A percentile compares a stretch with the other conserved stretches of the same genome.
These are phyloP conservation scores for Geotrichum reessii DNA, from an alignment of 1,139 yeast species.

Conservation along the genomic window DNA sequence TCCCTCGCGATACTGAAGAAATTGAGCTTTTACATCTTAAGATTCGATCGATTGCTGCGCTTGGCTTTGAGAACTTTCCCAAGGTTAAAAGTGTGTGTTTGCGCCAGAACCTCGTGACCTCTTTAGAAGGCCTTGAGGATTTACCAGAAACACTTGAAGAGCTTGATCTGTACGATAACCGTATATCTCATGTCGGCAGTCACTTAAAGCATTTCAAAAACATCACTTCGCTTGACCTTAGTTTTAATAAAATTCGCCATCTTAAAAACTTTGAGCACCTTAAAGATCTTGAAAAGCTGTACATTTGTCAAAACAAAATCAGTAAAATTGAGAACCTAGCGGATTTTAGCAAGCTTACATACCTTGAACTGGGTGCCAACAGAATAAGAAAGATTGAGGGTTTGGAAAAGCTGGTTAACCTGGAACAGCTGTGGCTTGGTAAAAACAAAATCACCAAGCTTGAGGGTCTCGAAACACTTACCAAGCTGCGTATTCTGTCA, in stretches of 20 bases:
- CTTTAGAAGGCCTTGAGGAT: conserved; percentile 63
- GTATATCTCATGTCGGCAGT: conserved; percentile 69
- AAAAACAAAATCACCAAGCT: conserved; percentile 70
- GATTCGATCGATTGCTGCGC: conserved; percentile 59
- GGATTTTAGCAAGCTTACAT: conserved; percentile 52
- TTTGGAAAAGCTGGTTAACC: conserved; percentile 47
- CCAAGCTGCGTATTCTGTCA: conserved; percentile 67
- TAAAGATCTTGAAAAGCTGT: conserved; percentile 58
- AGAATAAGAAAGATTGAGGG: conserved; percentile 58
- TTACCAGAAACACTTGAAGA: conserved; percentile 61
- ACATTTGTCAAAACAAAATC: conserved; percentile 85
- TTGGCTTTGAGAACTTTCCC: conserved; percentile 42
- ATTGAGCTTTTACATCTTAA: conserved; percentile 78
- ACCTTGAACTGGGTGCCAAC: conserved; percentile 91
- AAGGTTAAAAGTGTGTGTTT: conserved; percentile 46
- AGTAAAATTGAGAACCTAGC: conserved; percentile 63
- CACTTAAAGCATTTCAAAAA: conserved; percentile 56
- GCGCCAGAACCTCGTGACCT: conserved; percentile 77
- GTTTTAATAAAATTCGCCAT: conserved; percentile 85
- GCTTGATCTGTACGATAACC: conserved; percentile 85
- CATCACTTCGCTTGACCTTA: conserved; percentile 65
- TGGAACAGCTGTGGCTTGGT: conserved; percentile 88
- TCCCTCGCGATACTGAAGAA: conserved; percentile 57
- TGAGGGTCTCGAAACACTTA: conserved; percentile 56
- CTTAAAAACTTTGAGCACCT: conserved; percentile 73